Percentiles rank a stretch among this genome's conserved stretches.
These are phyloP conservation scores for Fusarium domesticum DNA, from an alignment of 2,329 filamentous ascomycete genomes.

Conservation along the genomic window DNA sequence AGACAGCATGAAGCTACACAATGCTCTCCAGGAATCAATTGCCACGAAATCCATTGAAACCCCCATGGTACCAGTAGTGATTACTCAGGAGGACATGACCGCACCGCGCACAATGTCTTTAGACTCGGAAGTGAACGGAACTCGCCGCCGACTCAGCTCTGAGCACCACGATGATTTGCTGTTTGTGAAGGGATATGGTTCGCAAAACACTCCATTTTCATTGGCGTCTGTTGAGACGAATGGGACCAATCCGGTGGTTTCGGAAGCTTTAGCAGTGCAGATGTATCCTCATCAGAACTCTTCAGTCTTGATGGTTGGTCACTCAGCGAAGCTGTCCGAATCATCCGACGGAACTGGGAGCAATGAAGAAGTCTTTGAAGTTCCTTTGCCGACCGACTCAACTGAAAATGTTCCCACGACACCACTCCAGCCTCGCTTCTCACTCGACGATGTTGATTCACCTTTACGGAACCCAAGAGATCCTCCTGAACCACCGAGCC, in stretches of 20 bases:
- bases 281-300: constrained; percentile 64
- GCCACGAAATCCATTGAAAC: constrained; percentile 14
- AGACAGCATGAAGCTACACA: constrained; percentile 57
- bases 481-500: constrained; percentile 51
- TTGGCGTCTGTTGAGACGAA: constrained; percentile 59
- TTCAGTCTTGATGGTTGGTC: constrained; percentile 59
- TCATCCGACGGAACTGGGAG: constrained; percentile 36
- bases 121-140: constrained; percentile 35
- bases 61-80: constrained; percentile 12
- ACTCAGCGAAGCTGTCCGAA: constrained; percentile 50
- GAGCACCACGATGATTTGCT: constrained; percentile 54
- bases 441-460: constrained; percentile 56
- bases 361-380: constrained; percentile 19
- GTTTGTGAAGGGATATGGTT: constrained; percentile 51
- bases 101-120: constrained; percentile 8
- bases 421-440: constrained; percentile 49
- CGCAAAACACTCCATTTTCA: constrained; percentile 61
- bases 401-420: constrained; percentile 45
- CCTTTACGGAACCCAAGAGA: constrained; percentile 60
- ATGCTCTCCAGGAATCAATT: constrained; percentile 36
- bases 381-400: constrained; percentile 36
- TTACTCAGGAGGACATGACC: constrained; percentile 11
- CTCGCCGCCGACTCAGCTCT: constrained; percentile 35
- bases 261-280: constrained; percentile 59
- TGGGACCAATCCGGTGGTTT: constrained; percentile 59